Percentiles rank a stretch among this genome's conserved stretches.
These are phyloP conservation scores for Pyrenophora seminiperda DNA, from an alignment of 2,329 filamentous ascomycete genomes.

Conservation along the genomic window DNA sequence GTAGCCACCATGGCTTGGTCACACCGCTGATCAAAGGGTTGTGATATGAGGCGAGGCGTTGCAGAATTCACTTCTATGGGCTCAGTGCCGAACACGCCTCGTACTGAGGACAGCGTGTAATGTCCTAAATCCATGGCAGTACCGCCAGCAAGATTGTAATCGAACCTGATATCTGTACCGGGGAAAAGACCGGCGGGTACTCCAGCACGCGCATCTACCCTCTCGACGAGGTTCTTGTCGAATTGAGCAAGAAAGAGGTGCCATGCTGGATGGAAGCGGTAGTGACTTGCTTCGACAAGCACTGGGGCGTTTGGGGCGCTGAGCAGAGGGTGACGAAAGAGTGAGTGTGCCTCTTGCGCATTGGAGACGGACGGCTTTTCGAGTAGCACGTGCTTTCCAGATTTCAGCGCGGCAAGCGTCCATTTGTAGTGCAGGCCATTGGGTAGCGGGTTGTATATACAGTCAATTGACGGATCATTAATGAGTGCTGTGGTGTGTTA, in stretches of 20 bases:
- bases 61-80: slow-evolving; percentile 29
- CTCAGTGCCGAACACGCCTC: slow-evolving; percentile 35
- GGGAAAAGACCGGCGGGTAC: slow-evolving; percentile 34
- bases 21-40: slow-evolving; percentile 20
- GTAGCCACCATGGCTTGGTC: slow-evolving; percentile 29
- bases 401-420: slow-evolving; percentile 49
- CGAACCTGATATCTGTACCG: slow-evolving; percentile 47
- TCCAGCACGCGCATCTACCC: slow-evolving; percentile 36
- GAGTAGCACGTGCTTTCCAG: slow-evolving; percentile 54
- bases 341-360: slow-evolving; percentile 49
- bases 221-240: slow-evolving; percentile 41
- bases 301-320: slow-evolving; percentile 47
- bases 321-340: slow-evolving; percentile 43
- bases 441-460: slow-evolving; percentile 54
- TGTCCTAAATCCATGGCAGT: slow-evolving; percentile 49
- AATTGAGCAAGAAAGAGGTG: slow-evolving; percentile 46
- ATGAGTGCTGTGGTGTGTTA: slow-evolving; percentile 39
- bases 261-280: slow-evolving; percentile 52
- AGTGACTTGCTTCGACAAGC: slow-evolving; percentile 54
- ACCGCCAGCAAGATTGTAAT: slow-evolving; percentile 48
- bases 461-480: slow-evolving; percentile 47
- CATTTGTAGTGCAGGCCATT: slow-evolving; percentile 53
- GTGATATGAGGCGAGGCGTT: slow-evolving; percentile 13
- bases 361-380: slow-evolving; percentile 56
- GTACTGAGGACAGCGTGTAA: slow-evolving; percentile 42